Percentiles rank a stretch among this genome's conserved stretches.
phyloP scores from a whole-genome alignment of 2,329 filamentous ascomycete genomes.

The Alternaria brassicicola region DNA sequence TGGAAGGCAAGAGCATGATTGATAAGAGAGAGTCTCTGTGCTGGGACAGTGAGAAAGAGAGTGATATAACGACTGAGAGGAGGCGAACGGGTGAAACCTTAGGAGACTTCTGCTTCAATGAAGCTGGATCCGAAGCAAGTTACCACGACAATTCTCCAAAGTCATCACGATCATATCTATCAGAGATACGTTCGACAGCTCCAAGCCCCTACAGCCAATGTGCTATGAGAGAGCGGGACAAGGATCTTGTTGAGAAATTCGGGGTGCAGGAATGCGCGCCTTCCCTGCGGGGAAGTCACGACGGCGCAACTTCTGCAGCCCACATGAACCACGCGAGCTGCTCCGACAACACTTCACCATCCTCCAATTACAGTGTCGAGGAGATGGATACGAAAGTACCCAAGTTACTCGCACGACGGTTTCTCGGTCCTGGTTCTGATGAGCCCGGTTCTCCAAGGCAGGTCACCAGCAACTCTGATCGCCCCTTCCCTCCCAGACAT shows the following conservation, averaged over 20 bases:
- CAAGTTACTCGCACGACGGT: constrained; percentile 8
- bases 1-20: not conserved
- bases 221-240: not conserved
- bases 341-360: not conserved
- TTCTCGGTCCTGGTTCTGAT: not conserved
- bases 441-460: not conserved
- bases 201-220: not conserved
- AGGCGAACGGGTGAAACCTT: not conserved
- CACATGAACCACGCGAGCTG: not conserved
- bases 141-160: not conserved
- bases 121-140: not conserved
- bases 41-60: not conserved
- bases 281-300: not conserved
- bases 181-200: not conserved
- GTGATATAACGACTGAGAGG: not conserved
- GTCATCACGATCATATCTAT: not conserved
- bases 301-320: not conserved
- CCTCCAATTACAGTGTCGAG: not conserved
- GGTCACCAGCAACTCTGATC: not conserved
- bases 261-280: not conserved
- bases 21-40: not conserved
- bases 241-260: not conserved
- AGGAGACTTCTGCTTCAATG: not conserved
- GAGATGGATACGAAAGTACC: constrained; percentile 1
- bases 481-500: not conserved